Conservation (phyloP, 2,329 filamentous ascomycete genomes). For the Sporothrix protearum region DNA sequence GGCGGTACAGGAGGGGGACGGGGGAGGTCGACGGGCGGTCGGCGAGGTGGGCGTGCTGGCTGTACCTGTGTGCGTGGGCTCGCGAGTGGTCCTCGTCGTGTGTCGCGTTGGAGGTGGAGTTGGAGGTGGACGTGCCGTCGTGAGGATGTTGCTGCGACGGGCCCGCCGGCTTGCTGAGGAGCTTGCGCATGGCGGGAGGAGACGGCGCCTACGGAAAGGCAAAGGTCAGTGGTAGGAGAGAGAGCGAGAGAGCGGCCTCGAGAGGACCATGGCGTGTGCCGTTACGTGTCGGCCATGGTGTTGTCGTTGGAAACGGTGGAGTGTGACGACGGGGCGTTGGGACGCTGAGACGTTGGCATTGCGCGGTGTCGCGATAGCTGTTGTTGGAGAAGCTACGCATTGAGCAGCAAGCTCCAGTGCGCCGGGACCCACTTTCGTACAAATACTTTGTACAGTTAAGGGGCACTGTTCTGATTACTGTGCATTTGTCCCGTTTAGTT, state of each 20-base stretch:
- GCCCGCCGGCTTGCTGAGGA: constrained; percentile 54
- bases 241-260: neutral
- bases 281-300: constrained; percentile 6
- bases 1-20: constrained; percentile 46
- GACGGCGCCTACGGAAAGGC: too few relatives aligned
- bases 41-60: constrained; percentile 22
- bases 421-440: neutral
- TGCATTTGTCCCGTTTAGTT: neutral
- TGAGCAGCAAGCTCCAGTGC: neutral
- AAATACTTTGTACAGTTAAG: too few relatives aligned
- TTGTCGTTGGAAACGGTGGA: neutral
- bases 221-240: too few relatives aligned
- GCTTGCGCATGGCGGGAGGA: constrained; percentile 49
- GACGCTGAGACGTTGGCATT: too few relatives aligned
- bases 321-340: neutral
- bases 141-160: constrained; percentile 10
- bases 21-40: constrained; percentile 46
- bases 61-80: constrained; percentile 30
- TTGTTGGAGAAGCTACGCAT: neutral
- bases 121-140: neutral
- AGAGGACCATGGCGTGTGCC: constrained; percentile 16
- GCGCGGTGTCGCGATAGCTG: constrained; percentile 13
- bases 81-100: constrained; percentile 39
- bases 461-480: neutral
- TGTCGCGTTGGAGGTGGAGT: neutral